These are phyloP conservation scores for Hypoxylon sp. DNA, from an alignment of 2,329 filamentous ascomycete species.

Conservation along the genomic window DNA sequence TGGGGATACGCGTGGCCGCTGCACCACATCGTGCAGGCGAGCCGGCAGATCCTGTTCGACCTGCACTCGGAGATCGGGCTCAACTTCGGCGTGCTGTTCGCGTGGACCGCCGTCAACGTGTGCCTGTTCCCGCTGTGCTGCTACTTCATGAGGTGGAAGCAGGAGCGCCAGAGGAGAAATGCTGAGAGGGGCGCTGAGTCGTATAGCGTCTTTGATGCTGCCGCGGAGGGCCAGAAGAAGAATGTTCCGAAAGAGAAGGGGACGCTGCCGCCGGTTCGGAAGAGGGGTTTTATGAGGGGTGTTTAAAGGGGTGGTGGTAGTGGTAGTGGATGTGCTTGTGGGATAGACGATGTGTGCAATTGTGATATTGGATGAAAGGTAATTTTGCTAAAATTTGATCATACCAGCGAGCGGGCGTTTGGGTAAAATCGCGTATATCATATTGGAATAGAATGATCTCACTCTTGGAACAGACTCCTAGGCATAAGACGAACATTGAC, in stretches of 20 bases:
- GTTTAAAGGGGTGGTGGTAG: conserved; percentile 31
- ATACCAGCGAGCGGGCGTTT: conserved; percentile 21
- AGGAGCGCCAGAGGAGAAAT: conserved; percentile 50
- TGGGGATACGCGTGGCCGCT: conserved; percentile 77
- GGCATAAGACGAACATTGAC: not conserved
- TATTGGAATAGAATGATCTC: conserved; percentile 10
- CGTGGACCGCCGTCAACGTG: conserved; percentile 69
- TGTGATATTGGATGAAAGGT: too few species aligned
- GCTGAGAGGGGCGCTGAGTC: conserved; percentile 49
- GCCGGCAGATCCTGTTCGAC: conserved; percentile 73
- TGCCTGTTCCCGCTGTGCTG: conserved; percentile 67
- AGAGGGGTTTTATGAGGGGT: conserved; percentile 55
- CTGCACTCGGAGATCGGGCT: conserved; percentile 70
- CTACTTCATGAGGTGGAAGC: conserved; percentile 61
- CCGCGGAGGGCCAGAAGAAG: conserved; percentile 49
- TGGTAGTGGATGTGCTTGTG: not conserved
- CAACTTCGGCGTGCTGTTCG: conserved; percentile 73
- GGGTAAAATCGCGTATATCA: conserved; percentile 1
- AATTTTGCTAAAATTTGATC: not conserved
- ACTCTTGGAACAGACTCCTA: not conserved
- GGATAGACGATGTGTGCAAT: not conserved
- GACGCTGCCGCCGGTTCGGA: conserved; percentile 50
- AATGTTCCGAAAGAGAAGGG: conserved; percentile 51
- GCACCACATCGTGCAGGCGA: conserved; percentile 73
- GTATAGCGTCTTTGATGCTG: conserved; percentile 49